Evolutionary conservation across 441 rosid genomes (phyloP).

Genomic region (Pelargonium fulgidum): DNA sequence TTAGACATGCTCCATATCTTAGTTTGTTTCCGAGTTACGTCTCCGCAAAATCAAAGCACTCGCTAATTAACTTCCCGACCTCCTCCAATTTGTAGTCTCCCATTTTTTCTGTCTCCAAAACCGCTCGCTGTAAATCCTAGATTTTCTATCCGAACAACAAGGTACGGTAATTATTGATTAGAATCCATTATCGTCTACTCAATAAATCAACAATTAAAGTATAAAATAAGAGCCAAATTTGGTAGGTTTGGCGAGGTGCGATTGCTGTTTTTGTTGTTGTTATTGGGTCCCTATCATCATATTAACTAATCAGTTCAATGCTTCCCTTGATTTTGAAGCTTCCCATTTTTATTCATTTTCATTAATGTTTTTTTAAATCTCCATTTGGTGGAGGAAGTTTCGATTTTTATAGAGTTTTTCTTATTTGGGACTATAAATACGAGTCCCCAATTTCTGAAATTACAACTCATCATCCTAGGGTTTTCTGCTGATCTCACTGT

Average conservation of each 20-base stretch:
- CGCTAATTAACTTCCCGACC: not conserved
- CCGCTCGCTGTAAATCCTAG: conserved; percentile 1
- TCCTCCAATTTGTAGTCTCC: not conserved
- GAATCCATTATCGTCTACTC: not conserved
- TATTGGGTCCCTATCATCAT: conserved; percentile 26
- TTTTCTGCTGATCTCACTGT: conserved; percentile 23
- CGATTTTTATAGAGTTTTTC: conserved; percentile 16
- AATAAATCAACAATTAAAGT: not conserved
- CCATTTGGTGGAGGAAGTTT: conserved; percentile 29
- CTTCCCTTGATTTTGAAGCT: conserved; percentile 40
- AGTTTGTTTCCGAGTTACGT: not conserved
- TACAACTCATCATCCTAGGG: conserved; percentile 15
- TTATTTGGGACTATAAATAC: conserved; percentile 34
- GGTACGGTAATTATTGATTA: not conserved
- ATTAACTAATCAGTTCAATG: conserved; percentile 15
- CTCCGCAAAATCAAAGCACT: not conserved
- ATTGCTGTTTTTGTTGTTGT: conserved; percentile 24
- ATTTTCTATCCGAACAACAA: not conserved
- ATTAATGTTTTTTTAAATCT: conserved; percentile 5
- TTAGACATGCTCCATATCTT: not conserved
- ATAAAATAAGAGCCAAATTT: not conserved
- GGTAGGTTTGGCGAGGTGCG: conserved; percentile 17
- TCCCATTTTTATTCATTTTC: conserved; percentile 20
- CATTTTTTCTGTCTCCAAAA: not conserved
- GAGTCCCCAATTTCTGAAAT: conserved; percentile 6